These are phyloP conservation scores for Ophiostoma tasmaniense DNA, from an alignment of 2,329 filamentous ascomycete genomes.

Conservation along the genomic window DNA sequence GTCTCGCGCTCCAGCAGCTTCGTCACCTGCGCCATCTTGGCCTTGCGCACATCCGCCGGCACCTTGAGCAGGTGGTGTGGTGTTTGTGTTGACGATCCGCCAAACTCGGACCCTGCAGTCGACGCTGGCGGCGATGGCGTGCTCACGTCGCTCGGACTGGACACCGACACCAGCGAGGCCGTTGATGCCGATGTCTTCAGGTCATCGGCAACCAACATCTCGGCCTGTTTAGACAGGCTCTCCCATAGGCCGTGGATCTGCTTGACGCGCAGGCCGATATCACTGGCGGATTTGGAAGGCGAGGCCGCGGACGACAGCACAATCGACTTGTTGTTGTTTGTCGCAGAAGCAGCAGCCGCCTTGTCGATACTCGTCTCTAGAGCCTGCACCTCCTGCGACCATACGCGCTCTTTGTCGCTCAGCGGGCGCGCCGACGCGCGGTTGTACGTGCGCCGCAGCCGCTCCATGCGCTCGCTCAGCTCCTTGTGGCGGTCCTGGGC, in stretches of 20 bases:
- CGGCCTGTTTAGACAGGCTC: constrained; percentile 45
- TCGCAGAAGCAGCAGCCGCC: not conserved
- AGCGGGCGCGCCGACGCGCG: constrained; percentile 43
- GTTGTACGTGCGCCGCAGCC: constrained; percentile 43
- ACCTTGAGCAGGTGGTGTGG: constrained; percentile 41
- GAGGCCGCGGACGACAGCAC: constrained; percentile 22
- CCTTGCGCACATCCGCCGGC: constrained; percentile 51
- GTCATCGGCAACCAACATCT: constrained; percentile 30
- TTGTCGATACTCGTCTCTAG: constrained; percentile 33
- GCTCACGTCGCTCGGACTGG: constrained; percentile 11
- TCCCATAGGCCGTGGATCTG: constrained; percentile 46
- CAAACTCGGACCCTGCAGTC: not conserved
- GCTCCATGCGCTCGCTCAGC: constrained; percentile 52
- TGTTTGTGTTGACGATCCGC: not conserved
- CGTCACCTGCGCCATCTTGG: constrained; percentile 57
- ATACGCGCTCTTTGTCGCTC: constrained; percentile 54
- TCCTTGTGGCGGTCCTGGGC: constrained; percentile 49
- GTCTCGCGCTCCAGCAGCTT: constrained; percentile 56
- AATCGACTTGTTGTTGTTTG: constrained; percentile 20
- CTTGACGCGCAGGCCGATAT: constrained; percentile 48
- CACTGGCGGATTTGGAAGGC: constrained; percentile 30
- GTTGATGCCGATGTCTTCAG: constrained; percentile 9
- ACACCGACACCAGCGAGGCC: constrained; percentile 11
- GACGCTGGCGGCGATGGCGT: constrained; percentile 22
- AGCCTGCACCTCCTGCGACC: constrained; percentile 34